These are phyloP conservation scores for Mortierella sp. DNA, from an alignment of 371 early-diverging fungal species.

Conservation along the genomic window DNA sequence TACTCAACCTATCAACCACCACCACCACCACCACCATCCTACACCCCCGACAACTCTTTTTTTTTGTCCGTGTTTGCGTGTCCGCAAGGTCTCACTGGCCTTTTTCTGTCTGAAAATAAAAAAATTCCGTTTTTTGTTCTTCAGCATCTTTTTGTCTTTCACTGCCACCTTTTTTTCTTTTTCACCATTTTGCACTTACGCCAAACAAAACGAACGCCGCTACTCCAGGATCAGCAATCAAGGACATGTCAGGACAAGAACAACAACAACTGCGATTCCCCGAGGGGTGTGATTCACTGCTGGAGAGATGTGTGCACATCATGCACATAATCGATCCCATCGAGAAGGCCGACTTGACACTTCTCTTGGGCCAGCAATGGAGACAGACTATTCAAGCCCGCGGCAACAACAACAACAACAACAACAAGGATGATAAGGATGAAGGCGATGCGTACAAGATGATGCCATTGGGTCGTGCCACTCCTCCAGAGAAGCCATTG, in stretches of 20 bases:
- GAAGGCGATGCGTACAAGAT: not conserved
- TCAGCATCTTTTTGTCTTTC: not conserved
- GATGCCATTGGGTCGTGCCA: conserved; percentile 55
- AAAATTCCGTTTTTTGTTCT: not conserved
- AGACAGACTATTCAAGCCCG: conserved; percentile 31
- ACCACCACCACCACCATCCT: not conserved
- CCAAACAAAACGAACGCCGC: not conserved
- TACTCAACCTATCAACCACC: not conserved
- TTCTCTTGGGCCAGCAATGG: conserved; percentile 54
- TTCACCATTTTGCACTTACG: not conserved
- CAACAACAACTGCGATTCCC: conserved; percentile 30
- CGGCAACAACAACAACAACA: not conserved
- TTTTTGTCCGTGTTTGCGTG: not conserved
- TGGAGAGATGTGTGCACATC: conserved; percentile 56
- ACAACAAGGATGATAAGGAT: not conserved
- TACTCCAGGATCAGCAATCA: not conserved
- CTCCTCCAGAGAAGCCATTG: conserved; percentile 61
- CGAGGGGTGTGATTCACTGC: conserved; percentile 42
- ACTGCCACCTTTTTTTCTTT: conserved; percentile 3
- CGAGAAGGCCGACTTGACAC: conserved; percentile 53
- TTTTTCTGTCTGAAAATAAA: not conserved
- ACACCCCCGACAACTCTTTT: not conserved
- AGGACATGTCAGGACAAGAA: not conserved
- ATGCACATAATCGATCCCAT: conserved; percentile 57
- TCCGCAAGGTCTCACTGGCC: not conserved